A percentile compares a stretch with the other conserved stretches of the same genome.
Evolutionary conservation across 2,329 filamentous ascomycete species (phyloP).

Genomic region (Mycosphaerella arachidis): DNA sequence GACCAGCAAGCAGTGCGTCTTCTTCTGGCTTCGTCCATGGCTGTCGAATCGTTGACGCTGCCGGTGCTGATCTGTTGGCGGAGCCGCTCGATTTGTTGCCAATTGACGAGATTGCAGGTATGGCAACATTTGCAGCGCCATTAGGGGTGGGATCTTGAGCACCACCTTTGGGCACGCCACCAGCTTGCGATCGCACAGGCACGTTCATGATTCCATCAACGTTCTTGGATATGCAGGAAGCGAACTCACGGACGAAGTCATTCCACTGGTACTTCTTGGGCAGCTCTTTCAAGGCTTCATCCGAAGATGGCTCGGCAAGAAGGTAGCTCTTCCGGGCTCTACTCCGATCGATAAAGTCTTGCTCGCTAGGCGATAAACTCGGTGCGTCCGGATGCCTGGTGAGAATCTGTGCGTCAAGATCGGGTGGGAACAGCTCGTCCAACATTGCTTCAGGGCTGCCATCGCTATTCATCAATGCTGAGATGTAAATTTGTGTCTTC

Average conservation of each 20-base stretch:
- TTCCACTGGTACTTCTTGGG: conserved; percentile 61
- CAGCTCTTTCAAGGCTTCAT: conserved; percentile 45
- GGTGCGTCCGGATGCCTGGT: conserved; percentile 51
- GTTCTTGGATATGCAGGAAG: conserved; percentile 55
- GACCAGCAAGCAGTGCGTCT: conserved; percentile 79
- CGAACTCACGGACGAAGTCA: conserved; percentile 57
- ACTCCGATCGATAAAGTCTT: conserved; percentile 55
- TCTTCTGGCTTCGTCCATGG: conserved; percentile 89
- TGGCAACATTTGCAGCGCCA: background rate
- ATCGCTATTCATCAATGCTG: conserved; percentile 54
- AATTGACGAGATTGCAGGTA: conserved; percentile 3
- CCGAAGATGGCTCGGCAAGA: conserved; percentile 42
- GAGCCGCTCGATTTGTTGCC: conserved; percentile 1
- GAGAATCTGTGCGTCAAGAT: conserved; percentile 52
- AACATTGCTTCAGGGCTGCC: conserved; percentile 53
- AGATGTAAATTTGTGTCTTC: conserved; percentile 65
- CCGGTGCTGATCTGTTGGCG: conserved; percentile 15
- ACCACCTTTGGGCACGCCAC: conserved; percentile 4
- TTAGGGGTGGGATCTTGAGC: conserved; percentile 4
- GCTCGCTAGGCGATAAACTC: conserved; percentile 53
- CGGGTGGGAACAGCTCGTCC: conserved; percentile 56
- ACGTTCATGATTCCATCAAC: conserved; percentile 44
- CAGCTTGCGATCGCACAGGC: conserved; percentile 25
- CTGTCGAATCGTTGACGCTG: conserved; percentile 45
- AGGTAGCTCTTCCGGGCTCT: conserved; percentile 54